Evolutionary conservation across 805 yeast species (phyloP).

Genomic region (Ogataea allantospora): DNA sequence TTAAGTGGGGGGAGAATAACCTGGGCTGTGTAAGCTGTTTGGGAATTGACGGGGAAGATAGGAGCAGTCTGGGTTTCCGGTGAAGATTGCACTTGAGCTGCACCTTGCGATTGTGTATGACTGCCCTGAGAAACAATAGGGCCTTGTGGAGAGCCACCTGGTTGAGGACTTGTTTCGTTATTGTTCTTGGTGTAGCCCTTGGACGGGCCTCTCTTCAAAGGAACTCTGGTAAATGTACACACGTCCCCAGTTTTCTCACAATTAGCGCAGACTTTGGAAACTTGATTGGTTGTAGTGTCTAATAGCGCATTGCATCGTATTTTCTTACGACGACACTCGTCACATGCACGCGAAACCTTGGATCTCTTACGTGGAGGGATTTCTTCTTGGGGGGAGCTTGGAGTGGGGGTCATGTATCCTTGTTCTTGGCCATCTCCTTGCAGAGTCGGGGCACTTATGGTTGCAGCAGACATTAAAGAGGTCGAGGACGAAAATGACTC

Average conservation of each 20-base stretch:
- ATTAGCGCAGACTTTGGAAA: constrained; percentile 57
- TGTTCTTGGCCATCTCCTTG: constrained; percentile 1
- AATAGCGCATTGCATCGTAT: constrained; percentile 66
- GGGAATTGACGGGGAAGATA: constrained; percentile 2
- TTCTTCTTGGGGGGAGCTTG: constrained; percentile 1
- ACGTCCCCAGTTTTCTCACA: constrained; percentile 58
- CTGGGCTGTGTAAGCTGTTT: constrained; percentile 11
- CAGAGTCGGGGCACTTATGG: constrained; percentile 1
- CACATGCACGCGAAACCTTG: constrained; percentile 80
- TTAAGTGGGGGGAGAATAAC: constrained; percentile 29
- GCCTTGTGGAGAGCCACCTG: constrained; percentile 1
- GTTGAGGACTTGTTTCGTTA: constrained; percentile 36
- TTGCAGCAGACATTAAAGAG: constrained; percentile 7
- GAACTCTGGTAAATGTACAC: constrained; percentile 70
- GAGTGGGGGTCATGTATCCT: neutral
- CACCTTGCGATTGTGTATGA: constrained; percentile 13
- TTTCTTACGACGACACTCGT: constrained; percentile 73
- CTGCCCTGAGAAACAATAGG: constrained; percentile 8
- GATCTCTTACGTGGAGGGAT: constrained; percentile 52
- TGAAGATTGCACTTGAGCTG: constrained; percentile 15
- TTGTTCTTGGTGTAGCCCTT: constrained; percentile 53
- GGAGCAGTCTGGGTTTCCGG: constrained; percentile 10
- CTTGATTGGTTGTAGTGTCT: constrained; percentile 41
- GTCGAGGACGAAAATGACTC: constrained; percentile 6
- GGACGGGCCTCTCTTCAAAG: constrained; percentile 76